Conservation (phyloP, 805 yeast genomes). For the Blastobotrys muscicola region DNA sequence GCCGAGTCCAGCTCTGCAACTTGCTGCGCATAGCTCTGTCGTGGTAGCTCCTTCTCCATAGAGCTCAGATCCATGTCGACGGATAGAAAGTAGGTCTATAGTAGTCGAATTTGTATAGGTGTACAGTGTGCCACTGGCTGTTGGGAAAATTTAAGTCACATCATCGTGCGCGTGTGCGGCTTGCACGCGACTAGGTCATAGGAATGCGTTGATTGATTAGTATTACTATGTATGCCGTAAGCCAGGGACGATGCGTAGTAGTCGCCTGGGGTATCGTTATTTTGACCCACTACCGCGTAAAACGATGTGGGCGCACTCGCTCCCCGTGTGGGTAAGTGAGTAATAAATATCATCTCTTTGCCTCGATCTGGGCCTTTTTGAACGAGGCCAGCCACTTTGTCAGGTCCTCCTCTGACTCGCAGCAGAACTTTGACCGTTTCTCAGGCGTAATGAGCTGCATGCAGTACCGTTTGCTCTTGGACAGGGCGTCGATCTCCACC, state of each 20-base stretch:
- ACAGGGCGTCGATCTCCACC: constrained; percentile 41
- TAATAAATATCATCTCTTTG: no score
- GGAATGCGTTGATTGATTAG: no score
- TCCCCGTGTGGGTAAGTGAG: no score
- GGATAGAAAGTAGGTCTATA: neutral
- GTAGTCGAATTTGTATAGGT: neutral
- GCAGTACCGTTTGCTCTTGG: constrained; percentile 37
- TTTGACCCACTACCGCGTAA: no score
- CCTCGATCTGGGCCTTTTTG: constrained; percentile 11
- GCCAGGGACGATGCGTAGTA: no score
- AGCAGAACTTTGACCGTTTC: constrained; percentile 38
- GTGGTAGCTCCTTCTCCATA: constrained; percentile 15
- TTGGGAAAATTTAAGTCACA: neutral
- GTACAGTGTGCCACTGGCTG: neutral
- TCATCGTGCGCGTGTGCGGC: no score
- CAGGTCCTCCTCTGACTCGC: constrained; percentile 37
- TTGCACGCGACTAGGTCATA: no score
- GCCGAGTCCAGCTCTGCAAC: constrained; percentile 14
- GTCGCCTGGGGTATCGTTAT: no score
- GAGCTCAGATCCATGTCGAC: constrained; percentile 14
- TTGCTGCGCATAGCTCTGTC: constrained; percentile 11
- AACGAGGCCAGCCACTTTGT: constrained; percentile 41
- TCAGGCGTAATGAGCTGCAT: constrained; percentile 38
- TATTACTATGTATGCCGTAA: no score
- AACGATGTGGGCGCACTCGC: no score